These are phyloP conservation scores for Paecilomyces variotii DNA, from an alignment of 2,329 filamentous ascomycete species.

Conservation along the genomic window DNA sequence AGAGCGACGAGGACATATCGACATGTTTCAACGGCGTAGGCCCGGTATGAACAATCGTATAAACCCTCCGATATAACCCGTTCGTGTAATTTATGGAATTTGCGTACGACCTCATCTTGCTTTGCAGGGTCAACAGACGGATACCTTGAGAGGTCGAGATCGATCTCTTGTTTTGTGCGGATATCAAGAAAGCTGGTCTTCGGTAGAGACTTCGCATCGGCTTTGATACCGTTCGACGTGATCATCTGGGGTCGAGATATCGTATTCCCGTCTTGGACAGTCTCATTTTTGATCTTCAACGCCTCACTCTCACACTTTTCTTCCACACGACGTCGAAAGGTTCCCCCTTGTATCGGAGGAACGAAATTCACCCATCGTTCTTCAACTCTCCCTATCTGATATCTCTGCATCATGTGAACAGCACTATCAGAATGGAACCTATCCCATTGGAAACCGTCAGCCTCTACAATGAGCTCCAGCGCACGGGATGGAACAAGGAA, in stretches of 20 bases:
- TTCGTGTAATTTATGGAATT: slow-evolving; percentile 71
- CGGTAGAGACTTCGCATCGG: slow-evolving; percentile 20
- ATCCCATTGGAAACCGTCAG: slow-evolving; percentile 8
- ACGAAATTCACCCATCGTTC: slow-evolving; percentile 80
- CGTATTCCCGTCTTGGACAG: slow-evolving; percentile 44
- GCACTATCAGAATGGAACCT: slow-evolving; percentile 79
- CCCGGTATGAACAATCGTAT: slow-evolving; percentile 74
- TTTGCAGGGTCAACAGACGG: slow-evolving; percentile 65
- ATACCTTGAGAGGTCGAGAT: slow-evolving; percentile 70
- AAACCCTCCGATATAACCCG: slow-evolving; percentile 66
- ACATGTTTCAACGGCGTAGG: slow-evolving; percentile 65
- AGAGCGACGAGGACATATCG: slow-evolving; percentile 64
- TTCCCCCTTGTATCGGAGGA: slow-evolving; percentile 85
- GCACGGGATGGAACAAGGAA: slow-evolving; percentile 4
- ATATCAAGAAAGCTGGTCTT: slow-evolving; percentile 60
- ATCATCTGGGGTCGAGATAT: slow-evolving; percentile 16
- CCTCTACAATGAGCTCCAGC: slow-evolving; percentile 7
- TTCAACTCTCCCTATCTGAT: slow-evolving; percentile 74
- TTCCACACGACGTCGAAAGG: slow-evolving; percentile 52
- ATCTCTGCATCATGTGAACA: slow-evolving; percentile 65
- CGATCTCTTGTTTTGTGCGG: slow-evolving; percentile 65
- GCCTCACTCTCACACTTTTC: slow-evolving; percentile 30
- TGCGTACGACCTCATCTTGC: slow-evolving; percentile 66
- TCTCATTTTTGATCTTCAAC: slow-evolving; percentile 42
- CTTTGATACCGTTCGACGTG: slow-evolving; percentile 12